phyloP scores from a whole-genome alignment of 2,329 filamentous ascomycete genomes.

The Fusarium scirpi region DNA sequence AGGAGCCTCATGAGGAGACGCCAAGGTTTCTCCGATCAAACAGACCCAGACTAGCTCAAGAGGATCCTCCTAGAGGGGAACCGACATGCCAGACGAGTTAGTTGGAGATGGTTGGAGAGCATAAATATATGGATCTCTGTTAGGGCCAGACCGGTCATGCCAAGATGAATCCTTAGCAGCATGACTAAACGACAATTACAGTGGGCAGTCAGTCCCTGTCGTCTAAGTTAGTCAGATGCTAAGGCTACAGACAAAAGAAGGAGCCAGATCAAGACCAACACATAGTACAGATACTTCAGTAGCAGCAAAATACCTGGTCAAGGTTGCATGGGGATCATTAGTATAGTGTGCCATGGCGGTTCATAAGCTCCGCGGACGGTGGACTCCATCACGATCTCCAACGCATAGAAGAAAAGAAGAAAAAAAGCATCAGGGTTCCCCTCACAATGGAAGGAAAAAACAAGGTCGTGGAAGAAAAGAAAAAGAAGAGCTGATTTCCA shows the following conservation, averaged over 20 bases:
- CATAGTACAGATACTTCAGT: neutral
- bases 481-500: conserved; percentile 44
- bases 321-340: conserved; percentile 13
- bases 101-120: conserved; percentile 27
- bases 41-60: neutral
- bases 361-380: conserved; percentile 21
- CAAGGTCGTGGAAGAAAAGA: conserved; percentile 4
- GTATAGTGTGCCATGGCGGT: conserved; percentile 2
- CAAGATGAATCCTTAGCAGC: neutral
- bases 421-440: conserved; percentile 16
- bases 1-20: conserved; percentile 34
- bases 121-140: conserved; percentile 1
- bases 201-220: neutral
- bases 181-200: conserved; percentile 6
- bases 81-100: neutral
- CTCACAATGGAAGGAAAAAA: conserved; percentile 18
- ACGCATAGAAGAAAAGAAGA: conserved; percentile 6
- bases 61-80: conserved; percentile 7
- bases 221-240: neutral
- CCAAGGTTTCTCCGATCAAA: conserved; percentile 24
- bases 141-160: conserved; percentile 2
- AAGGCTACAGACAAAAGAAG: neutral
- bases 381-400: conserved; percentile 25
- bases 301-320: neutral
- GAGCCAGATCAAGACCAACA: conserved; percentile 1